phyloP scores from a whole-genome alignment of 306 rosid genomes.

The peach (Prunus persica) region Prunus_persica_NCBIv2 NC_034014.1:25316001-25316500 shows the following conservation, averaged over 20 bases:
- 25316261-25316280: too few species aligned
- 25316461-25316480: not conserved
- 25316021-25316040: constrained; percentile 6
- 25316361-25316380: not conserved
- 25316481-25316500: not conserved
- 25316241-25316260: too few species aligned
- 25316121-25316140: not conserved
- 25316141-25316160: too few species aligned
- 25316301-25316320: not conserved
- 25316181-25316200: not conserved
- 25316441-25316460: constrained; percentile 32
- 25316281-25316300: too few species aligned
- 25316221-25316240: too few species aligned
- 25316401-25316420: not conserved
- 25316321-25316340: not conserved
- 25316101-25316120: not conserved
- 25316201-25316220: too few species aligned
- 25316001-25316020: constrained; percentile 31
- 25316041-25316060: not conserved
- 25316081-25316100: not conserved
- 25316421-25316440: constrained; percentile 22
- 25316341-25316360: not conserved
- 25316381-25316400: not conserved
- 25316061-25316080: not conserved
- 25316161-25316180: not conserved